Evolutionary conservation across 1,284 basidiomycete species (phyloP).

Genomic region (Cystobasidiaceae sp.): DNA sequence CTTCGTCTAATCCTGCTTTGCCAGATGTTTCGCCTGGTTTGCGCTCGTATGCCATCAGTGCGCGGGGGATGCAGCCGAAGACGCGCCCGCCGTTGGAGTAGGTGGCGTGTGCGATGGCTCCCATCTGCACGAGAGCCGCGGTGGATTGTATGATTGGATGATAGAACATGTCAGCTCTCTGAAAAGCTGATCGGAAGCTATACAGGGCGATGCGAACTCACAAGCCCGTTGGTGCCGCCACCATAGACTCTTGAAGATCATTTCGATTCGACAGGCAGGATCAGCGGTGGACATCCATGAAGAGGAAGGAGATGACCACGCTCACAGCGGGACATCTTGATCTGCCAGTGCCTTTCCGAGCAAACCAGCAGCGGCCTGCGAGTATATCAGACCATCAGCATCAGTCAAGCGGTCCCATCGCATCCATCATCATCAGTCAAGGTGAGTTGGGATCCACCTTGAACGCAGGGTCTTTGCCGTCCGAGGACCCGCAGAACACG

Average conservation of each 20-base stretch:
- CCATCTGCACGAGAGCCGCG: constrained; percentile 7
- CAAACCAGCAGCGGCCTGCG: constrained; percentile 24
- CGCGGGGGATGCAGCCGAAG: constrained; percentile 19
- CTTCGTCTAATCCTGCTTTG: neutral
- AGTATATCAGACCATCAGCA: no score
- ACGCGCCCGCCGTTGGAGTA: constrained; percentile 11
- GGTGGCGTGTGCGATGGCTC: constrained; percentile 21
- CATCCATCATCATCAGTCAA: no score
- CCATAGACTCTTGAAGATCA: constrained; percentile 26
- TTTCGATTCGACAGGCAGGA: neutral
- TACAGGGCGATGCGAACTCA: neutral
- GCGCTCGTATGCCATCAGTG: constrained; percentile 30
- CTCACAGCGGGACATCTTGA: constrained; percentile 14
- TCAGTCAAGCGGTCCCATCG: neutral
- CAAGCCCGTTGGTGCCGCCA: constrained; percentile 29
- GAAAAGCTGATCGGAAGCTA: neutral
- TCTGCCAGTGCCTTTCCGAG: constrained; percentile 17
- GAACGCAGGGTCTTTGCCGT: constrained; percentile 24
- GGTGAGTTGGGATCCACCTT: neutral
- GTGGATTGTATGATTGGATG: neutral
- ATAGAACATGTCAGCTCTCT: neutral
- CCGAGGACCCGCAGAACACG: constrained; percentile 26
- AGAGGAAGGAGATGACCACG: neutral
- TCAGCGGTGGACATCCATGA: no score
- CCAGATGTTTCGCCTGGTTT: neutral